Percentiles rank a stretch among this genome's conserved stretches.
Evolutionary conservation across 805 yeast species (phyloP).

Genomic region (Saturnispora halmiae): DNA sequence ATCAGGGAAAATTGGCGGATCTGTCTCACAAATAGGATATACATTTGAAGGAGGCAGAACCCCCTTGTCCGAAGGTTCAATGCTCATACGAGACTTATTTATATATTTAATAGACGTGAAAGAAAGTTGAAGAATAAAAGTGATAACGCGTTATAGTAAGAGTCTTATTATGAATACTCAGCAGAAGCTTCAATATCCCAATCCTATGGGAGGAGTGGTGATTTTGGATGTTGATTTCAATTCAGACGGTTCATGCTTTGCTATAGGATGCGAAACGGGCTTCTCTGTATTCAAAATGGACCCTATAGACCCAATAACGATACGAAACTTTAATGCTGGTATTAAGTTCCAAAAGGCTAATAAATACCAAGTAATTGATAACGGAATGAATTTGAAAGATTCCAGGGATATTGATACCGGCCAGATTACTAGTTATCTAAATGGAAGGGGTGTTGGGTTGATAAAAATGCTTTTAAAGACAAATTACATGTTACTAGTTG

Average conservation of each 20-base stretch:
- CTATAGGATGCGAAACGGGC: constrained; percentile 72
- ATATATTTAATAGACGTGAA: no score
- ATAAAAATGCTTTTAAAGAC: constrained; percentile 83
- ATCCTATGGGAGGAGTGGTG: constrained; percentile 1
- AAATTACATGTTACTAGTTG: constrained; percentile 76
- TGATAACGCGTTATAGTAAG: constrained; percentile 1
- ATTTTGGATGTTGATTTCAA: constrained; percentile 57
- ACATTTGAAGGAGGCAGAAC: constrained; percentile 25
- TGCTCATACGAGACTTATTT: no score
- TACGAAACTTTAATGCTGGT: constrained; percentile 35
- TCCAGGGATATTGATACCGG: not conserved
- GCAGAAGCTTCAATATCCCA: constrained; percentile 20
- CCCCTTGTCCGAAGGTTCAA: constrained; percentile 15
- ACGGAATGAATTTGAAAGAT: not conserved
- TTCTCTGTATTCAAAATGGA: constrained; percentile 80
- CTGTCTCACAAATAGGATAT: constrained; percentile 21
- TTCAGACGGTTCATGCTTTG: constrained; percentile 86
- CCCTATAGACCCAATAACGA: constrained; percentile 72
- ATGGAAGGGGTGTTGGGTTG: constrained; percentile 54
- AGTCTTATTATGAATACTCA: constrained; percentile 26
- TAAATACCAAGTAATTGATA: not conserved
- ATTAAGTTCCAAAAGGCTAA: not conserved
- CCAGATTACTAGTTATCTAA: constrained; percentile 11
- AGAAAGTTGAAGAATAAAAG: no score
- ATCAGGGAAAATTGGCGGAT: constrained; percentile 46